phyloP scores from a whole-genome alignment of 805 yeast species.

The Candida glaebosa region DNA sequence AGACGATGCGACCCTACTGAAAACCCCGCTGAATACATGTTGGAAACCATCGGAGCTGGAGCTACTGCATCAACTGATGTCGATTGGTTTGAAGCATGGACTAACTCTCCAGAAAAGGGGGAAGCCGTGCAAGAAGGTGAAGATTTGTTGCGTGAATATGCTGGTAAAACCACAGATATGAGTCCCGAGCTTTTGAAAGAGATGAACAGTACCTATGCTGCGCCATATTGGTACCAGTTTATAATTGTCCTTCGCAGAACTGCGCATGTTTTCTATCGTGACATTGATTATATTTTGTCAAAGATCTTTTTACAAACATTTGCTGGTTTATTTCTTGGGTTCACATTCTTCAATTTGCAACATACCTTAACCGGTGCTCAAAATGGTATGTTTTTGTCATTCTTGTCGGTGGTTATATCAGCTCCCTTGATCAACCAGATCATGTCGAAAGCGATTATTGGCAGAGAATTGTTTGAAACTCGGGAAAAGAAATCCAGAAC shows the following conservation, averaged over 20 bases:
- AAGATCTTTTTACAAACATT: slow-evolving; percentile 46
- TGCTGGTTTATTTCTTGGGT: slow-evolving; percentile 40
- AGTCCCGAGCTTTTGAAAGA: slow-evolving; percentile 6
- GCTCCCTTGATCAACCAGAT: slow-evolving; percentile 63
- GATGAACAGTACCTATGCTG: slow-evolving; percentile 14
- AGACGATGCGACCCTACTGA: slow-evolving; percentile 35
- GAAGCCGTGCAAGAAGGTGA: slow-evolving; percentile 8
- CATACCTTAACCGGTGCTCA: slow-evolving; percentile 49
- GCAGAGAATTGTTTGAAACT: slow-evolving; percentile 64
- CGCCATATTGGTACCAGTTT: slow-evolving; percentile 17
- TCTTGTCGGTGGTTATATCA: slow-evolving; percentile 54
- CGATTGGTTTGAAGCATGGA: slow-evolving; percentile 69
- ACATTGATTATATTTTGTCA: slow-evolving; percentile 38
- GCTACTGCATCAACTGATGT: slow-evolving; percentile 59
- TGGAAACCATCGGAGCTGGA: slow-evolving; percentile 80
- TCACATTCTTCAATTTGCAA: slow-evolving; percentile 18
- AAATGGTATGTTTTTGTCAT: slow-evolving; percentile 56
- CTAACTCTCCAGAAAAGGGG: slow-evolving; percentile 16
- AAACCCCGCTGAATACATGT: slow-evolving; percentile 74
- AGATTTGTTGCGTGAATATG: not conserved
- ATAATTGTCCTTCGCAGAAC: slow-evolving; percentile 14
- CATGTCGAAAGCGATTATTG: slow-evolving; percentile 53
- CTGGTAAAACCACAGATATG: slow-evolving; percentile 1
- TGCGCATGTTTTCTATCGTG: slow-evolving; percentile 32
- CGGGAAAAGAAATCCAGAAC: slow-evolving; percentile 71